Percentiles rank a stretch among this genome's conserved stretches.
Conservation (phyloP, 2,329 filamentous ascomycete species). For the Colletotrichum acutatum region DNA sequence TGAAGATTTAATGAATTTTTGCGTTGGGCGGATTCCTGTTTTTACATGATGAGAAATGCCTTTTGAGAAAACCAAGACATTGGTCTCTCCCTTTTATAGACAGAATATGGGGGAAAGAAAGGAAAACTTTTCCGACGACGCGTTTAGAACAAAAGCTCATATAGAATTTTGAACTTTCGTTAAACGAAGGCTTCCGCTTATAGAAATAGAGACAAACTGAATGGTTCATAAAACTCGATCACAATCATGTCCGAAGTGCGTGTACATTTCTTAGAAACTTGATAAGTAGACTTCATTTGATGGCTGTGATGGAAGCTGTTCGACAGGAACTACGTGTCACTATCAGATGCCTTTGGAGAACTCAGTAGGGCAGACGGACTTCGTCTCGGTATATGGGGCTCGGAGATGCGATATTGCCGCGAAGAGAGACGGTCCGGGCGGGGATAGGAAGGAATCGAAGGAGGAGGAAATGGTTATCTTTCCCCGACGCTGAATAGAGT, state of each 20-base stretch:
- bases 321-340: no score
- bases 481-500: no score
- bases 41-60: not conserved
- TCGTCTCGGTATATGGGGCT: no score
- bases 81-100: not conserved
- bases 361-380: no score
- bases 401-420: no score
- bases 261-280: not conserved
- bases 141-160: not conserved
- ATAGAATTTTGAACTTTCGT: not conserved
- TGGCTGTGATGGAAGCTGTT: no score
- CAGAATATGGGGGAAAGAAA: not conserved
- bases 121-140: not conserved
- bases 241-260: not conserved
- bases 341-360: no score
- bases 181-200: not conserved
- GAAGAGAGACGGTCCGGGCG: no score
- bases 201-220: not conserved
- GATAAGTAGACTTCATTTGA: no score
- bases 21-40: not conserved
- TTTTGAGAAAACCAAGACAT: not conserved
- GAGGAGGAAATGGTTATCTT: no score
- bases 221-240: not conserved
- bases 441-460: no score
- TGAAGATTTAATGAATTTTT: not conserved